Evolutionary conservation across 805 yeast genomes (phyloP).

Genomic region (Kodamaea neixiangensis): DNA sequence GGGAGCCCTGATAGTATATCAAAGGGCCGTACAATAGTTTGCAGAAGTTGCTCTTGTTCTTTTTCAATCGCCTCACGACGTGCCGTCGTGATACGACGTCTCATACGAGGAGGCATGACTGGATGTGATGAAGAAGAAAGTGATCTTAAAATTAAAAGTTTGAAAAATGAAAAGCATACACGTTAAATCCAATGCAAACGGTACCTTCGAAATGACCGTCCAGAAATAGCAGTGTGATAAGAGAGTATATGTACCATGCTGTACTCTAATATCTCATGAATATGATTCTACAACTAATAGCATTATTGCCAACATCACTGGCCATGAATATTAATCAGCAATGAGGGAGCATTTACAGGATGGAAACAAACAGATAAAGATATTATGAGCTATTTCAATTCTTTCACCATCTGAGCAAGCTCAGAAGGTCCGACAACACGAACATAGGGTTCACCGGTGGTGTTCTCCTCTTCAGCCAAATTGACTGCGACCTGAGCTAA

Average conservation of each 20-base stretch:
- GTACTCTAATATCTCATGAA: too few species aligned
- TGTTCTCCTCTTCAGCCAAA: slow-evolving; percentile 26
- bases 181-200: background rate
- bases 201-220: too few species aligned
- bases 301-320: too few species aligned
- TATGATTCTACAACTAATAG: too few species aligned
- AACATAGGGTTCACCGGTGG: slow-evolving; percentile 2
- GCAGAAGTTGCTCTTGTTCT: slow-evolving; percentile 39
- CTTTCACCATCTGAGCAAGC: background rate
- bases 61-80: slow-evolving; percentile 43
- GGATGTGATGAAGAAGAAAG: background rate
- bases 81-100: slow-evolving; percentile 46
- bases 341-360: too few species aligned
- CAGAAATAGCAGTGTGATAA: too few species aligned
- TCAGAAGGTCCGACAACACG: slow-evolving; percentile 4
- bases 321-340: too few species aligned
- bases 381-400: background rate
- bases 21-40: slow-evolving; percentile 57
- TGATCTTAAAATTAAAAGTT: background rate
- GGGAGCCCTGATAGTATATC: slow-evolving; percentile 68
- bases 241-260: too few species aligned
- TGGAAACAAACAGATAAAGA: background rate
- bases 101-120: slow-evolving; percentile 44
- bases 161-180: background rate
- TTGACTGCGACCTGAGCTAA: slow-evolving; percentile 56